Percentiles rank a stretch among this genome's conserved stretches.
Conservation (phyloP, 192 early-diverging fungal genomes). For the Backusella parvicylindrica region DNA sequence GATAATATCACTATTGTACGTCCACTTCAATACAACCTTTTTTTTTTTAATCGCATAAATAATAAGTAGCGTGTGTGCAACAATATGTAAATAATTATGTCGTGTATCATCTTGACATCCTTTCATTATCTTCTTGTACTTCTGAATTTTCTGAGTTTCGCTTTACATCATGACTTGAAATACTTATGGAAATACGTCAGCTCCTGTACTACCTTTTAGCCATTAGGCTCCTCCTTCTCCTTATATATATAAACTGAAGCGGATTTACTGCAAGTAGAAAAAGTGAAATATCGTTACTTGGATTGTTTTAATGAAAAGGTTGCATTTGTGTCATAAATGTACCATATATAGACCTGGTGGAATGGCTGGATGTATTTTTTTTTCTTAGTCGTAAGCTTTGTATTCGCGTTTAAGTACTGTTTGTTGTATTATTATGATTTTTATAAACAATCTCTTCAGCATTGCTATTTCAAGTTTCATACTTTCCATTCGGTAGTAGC, state of each 20-base stretch:
- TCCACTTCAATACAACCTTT: background rate
- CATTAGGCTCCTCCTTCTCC: background rate
- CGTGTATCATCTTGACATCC: background rate
- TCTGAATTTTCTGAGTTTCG: background rate
- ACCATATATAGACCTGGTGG: background rate
- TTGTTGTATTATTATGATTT: background rate
- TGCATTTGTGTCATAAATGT: background rate
- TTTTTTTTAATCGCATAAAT: background rate
- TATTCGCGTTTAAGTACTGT: background rate
- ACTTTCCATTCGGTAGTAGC: background rate
- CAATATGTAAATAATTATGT: background rate
- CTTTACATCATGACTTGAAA: background rate
- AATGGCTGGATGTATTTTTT: background rate
- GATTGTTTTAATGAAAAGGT: background rate
- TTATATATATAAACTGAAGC: background rate
- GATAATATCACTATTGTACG: background rate
- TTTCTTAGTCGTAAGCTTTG: background rate
- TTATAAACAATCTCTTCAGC: background rate
- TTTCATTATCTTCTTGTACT: background rate
- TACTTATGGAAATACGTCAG: background rate
- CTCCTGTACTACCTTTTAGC: background rate
- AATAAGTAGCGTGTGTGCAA: background rate
- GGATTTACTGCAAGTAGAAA: background rate
- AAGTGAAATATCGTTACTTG: background rate
- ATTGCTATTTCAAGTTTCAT: background rate